These are phyloP conservation scores for Tylopilus felleus DNA, from an alignment of 768 basidiomycete genomes.

Conservation along the genomic window DNA sequence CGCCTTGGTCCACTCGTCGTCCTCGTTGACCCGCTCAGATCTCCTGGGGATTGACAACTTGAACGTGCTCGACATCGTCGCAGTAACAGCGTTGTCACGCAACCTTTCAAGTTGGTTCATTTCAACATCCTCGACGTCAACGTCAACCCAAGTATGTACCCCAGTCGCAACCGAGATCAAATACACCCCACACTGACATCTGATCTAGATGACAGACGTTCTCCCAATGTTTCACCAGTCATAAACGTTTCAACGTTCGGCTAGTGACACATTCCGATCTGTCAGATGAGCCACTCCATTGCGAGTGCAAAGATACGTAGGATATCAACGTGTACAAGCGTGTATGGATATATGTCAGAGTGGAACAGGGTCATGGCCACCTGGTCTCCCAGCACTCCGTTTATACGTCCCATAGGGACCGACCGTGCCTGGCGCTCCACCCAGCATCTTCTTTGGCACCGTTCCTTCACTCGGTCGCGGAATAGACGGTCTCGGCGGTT, in stretches of 20 bases:
- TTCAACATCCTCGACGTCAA: conserved; percentile 9
- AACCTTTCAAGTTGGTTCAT: not conserved
- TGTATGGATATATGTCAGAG: too few relatives aligned
- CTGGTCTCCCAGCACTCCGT: conserved; percentile 17
- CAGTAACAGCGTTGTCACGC: not conserved
- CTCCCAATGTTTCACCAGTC: too few relatives aligned
- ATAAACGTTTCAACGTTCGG: too few relatives aligned
- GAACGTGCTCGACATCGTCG: not conserved
- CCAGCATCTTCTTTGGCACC: conserved; percentile 26
- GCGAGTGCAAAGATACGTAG: too few relatives aligned
- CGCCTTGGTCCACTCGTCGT: conserved; percentile 26
- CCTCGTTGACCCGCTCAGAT: not conserved
- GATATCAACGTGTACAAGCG: too few relatives aligned
- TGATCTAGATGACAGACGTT: too few relatives aligned
- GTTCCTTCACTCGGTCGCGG: conserved; percentile 13
- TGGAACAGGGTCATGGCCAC: too few relatives aligned
- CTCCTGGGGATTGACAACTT: not conserved
- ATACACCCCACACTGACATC: not conserved
- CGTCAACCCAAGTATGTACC: not conserved
- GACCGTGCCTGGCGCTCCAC: conserved; percentile 35
- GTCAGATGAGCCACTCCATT: too few relatives aligned
- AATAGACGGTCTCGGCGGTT: conserved; percentile 13
- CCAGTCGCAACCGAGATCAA: not conserved
- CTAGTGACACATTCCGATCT: too few relatives aligned
- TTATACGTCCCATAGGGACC: conserved; percentile 47